Evolutionary conservation across 768 basidiomycete species (phyloP).

Genomic region (Mycena rosella): DNA sequence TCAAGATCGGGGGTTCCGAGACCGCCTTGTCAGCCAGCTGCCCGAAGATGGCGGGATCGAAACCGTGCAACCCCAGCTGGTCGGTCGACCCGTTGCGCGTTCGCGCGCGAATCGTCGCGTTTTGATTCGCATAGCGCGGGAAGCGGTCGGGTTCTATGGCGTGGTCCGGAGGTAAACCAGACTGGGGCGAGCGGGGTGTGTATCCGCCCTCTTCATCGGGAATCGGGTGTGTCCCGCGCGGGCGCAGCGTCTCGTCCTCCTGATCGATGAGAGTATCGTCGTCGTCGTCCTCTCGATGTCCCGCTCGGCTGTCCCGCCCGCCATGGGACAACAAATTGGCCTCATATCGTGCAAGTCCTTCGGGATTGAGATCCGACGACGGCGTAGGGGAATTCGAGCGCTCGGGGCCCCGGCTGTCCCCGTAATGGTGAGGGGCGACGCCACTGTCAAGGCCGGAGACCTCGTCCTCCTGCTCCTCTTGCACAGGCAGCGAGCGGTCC

Average conservation of each 20-base stretch:
- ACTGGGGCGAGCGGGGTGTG: slow-evolving; percentile 78
- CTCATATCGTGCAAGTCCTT: slow-evolving; percentile 54
- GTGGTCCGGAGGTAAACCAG: slow-evolving; percentile 65
- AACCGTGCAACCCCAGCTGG: slow-evolving; percentile 68
- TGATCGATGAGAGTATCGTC: slow-evolving; percentile 61
- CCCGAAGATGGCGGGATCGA: slow-evolving; percentile 71
- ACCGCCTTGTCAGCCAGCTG: too few relatives aligned
- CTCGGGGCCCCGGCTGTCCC: slow-evolving; percentile 48
- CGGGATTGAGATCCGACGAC: slow-evolving; percentile 67
- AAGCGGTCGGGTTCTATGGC: slow-evolving; percentile 41
- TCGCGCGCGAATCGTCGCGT: slow-evolving; percentile 58
- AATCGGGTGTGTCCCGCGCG: slow-evolving; percentile 48
- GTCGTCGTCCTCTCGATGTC: slow-evolving; percentile 58
- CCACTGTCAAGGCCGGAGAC: slow-evolving; percentile 52
- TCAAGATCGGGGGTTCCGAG: slow-evolving; percentile 34
- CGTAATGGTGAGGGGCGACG: slow-evolving; percentile 41
- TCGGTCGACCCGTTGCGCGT: slow-evolving; percentile 71
- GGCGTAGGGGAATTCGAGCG: slow-evolving; percentile 62
- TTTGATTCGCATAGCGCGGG: slow-evolving; percentile 45
- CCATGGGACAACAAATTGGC: slow-evolving; percentile 48
- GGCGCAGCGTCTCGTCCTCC: slow-evolving; percentile 48
- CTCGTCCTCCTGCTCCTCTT: slow-evolving; percentile 83
- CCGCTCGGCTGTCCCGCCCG: slow-evolving; percentile 53
- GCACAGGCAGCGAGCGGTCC: slow-evolving; percentile 80
- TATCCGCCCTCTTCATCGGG: slow-evolving; percentile 67